A percentile compares a stretch with the other conserved stretches of the same genome.
Conservation (phyloP, 2,329 filamentous ascomycete genomes). For the Colletotrichum theobromicola region DNA sequence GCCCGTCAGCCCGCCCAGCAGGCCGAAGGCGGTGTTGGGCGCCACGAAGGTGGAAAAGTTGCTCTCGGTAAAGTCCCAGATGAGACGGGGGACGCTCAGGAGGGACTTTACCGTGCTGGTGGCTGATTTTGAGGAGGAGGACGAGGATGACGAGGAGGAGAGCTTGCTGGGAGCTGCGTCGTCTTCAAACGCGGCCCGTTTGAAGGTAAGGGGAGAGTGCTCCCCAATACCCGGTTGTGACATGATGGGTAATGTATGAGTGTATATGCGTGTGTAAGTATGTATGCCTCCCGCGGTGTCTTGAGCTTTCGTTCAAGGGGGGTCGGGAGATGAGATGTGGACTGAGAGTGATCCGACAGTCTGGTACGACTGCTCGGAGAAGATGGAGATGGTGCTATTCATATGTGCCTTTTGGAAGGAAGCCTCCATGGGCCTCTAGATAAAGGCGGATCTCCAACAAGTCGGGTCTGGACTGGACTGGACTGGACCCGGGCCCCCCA, state of each 20-base stretch:
- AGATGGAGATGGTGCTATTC: neutral
- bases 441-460: neutral
- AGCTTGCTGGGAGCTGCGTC: neutral
- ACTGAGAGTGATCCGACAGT: neutral
- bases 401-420: neutral
- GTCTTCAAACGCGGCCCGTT: slow-evolving; percentile 5
- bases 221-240: neutral
- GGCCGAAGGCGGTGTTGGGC: slow-evolving; percentile 19
- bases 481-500: neutral
- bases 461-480: neutral
- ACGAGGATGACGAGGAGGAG: neutral
- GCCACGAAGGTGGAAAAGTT: slow-evolving; percentile 17
- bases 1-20: slow-evolving; percentile 7
- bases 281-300: neutral
- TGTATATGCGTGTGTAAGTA: neutral
- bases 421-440: neutral
- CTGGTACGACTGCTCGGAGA: neutral
- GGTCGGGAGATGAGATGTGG: neutral
- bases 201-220: slow-evolving; percentile 2
- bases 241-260: neutral
- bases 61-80: slow-evolving; percentile 22
- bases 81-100: neutral
- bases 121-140: neutral
- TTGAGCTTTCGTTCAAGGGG: neutral
- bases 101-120: neutral